Percentiles rank a stretch among this genome's conserved stretches.
phyloP scores from a whole-genome alignment of 2,329 filamentous ascomycete species.

The Trichoderma oligosporum region DNA sequence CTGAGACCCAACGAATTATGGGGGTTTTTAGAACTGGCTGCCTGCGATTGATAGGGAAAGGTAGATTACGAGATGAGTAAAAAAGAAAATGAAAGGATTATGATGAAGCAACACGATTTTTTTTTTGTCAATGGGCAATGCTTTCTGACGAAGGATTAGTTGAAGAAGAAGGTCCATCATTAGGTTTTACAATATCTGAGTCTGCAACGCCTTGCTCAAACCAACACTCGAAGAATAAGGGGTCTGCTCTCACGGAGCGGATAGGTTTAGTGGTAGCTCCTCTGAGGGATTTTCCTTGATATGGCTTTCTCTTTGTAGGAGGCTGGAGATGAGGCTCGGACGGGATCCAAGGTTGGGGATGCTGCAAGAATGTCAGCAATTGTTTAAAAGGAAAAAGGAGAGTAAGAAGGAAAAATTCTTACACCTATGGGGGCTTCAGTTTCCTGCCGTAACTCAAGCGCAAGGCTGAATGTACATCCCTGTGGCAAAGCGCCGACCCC shows the following conservation, averaged over 20 bases:
- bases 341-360: conserved; percentile 60
- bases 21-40: no score
- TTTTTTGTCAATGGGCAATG: not conserved
- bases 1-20: no score
- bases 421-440: conserved; percentile 56
- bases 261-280: conserved; percentile 47
- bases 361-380: conserved; percentile 34
- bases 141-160: not conserved
- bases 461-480: conserved; percentile 71
- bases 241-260: conserved; percentile 52
- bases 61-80: no score
- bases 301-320: conserved; percentile 28
- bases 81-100: no score
- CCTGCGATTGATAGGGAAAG: no score
- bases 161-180: not conserved
- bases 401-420: conserved; percentile 29
- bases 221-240: conserved; percentile 65
- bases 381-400: not conserved
- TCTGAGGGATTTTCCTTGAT: conserved; percentile 31
- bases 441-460: conserved; percentile 65
- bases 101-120: not conserved
- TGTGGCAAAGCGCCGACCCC: conserved; percentile 55
- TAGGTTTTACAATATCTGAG: not conserved
- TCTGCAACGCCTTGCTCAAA: conserved; percentile 41
- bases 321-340: conserved; percentile 47